Evolutionary conservation across 1,284 basidiomycete species (phyloP), one percentile per base, ranked within the genome.

Genomic region (Exobasidium cylindrosporum): DNA sequence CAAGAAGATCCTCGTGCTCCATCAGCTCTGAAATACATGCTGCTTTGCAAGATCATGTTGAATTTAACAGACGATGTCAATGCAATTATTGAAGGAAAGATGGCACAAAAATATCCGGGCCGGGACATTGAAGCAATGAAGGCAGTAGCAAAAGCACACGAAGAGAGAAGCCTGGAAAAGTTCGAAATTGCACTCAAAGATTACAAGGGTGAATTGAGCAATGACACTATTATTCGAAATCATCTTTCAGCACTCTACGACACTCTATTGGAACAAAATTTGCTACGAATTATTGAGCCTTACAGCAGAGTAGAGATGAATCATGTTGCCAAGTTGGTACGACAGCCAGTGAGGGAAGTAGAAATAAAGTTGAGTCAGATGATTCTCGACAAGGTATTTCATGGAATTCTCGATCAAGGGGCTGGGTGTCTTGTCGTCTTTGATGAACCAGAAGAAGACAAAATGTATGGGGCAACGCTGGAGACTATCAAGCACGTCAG

Each of bases 11-110:
- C 80, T 26, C 82, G 70, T 72, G 87, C 93, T 0, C 83, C 95
- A n/a, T 85, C 86, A 2, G 92, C 92, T 10, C 84, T 98, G 68
- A 97, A 97, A 82, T 97, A 97, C 82, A 96, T 97, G 93, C 84
- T 97, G 13, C 82, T 97, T 53, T 97, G 95, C 82, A 97, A 97
- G 81, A 89, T 97, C 78, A 98, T 98, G 95, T 84, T 97, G 73
- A 93, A 93, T 75, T 81, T 94, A 73, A 89, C 93, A 0, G 93
- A 97, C 77, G 95, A 98, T 72, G 91, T 97, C 0, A 88, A 88
- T 0, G 86, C 89, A 0, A 86, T 97, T 14, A 83, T 96, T 11
- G 85, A 87, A 5, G 87, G 92, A 77, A 97, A 97, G 81, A 85
- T 92, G 6, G 91, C 92, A 0, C 83, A 87, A 45, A 91, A 91